Evolutionary conservation across 1,139 yeast species (phyloP), one percentile per base, ranked within the genome.

Genomic region (Sugiyamaella grinbergsii): DNA sequence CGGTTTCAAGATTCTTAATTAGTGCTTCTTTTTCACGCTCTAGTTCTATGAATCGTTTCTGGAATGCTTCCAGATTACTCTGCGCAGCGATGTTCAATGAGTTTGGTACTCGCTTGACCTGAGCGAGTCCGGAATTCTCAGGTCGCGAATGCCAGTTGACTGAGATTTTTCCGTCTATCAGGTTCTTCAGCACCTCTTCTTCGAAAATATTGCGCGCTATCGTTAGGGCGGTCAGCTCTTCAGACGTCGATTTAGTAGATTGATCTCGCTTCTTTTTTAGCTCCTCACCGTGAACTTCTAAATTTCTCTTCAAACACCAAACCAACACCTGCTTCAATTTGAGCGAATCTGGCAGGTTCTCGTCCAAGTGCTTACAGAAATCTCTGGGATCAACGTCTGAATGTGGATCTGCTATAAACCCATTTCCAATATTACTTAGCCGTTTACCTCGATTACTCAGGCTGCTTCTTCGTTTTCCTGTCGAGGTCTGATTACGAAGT

Each of bases 381-480:
- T 82, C 85, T 16, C 69, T 61, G 0, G 77, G 72, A 0, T 81
- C 76, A 1, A 86, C 80, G 43, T 79, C 83, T 1, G 76, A 75
- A 63, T 85, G 93, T 0, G 91, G 91, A 31, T 77, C 77, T 0
- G 86, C 89, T 10, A 56, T 74, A 57, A 80, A 81, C 2, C 93
- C 93, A 61, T 83, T 84, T 0, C 93, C 90, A 11, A 85, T 78
- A 0, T 91, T 83, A 62, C 87, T 85, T 2, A 83, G 79, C 32
- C 94, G 71, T 60, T 83, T 84, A 1, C 94, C 94, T 39, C 94
- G 71, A 51, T 65, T 61, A 16, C 64, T 66, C 26, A 69, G 54
- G 45, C 71, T 66, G 23, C 69, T 42, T 49, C 68, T 41, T 45
- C 61, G 40, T 49, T 59, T 53, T 47, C 70, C 68, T 54, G 59